phyloP scores from a whole-genome alignment of 148 eudicot genomes.

The Polygonum maritimum region DNA sequence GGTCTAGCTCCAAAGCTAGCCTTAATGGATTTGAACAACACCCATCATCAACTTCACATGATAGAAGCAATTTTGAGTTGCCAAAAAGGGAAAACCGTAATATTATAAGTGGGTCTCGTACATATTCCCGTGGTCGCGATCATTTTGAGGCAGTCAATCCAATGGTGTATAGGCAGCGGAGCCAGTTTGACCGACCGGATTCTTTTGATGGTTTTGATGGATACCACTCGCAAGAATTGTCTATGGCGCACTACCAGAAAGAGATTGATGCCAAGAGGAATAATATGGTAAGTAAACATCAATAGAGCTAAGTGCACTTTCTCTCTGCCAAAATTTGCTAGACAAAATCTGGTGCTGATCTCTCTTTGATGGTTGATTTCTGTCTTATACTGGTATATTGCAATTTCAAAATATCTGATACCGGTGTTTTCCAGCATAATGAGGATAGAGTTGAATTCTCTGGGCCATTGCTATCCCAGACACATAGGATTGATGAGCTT shows the following conservation, averaged over 20 bases:
- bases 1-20: constrained; percentile 79
- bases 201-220: constrained; percentile 85
- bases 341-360: not conserved
- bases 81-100: constrained; percentile 37
- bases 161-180: constrained; percentile 51
- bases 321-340: not conserved
- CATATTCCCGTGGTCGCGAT: constrained; percentile 40
- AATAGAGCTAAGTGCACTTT: not conserved
- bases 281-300: constrained; percentile 46
- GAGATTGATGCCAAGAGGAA: constrained; percentile 52
- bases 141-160: constrained; percentile 41
- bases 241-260: constrained; percentile 64
- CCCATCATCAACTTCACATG: constrained; percentile 23
- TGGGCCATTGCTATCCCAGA: constrained; percentile 9
- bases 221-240: constrained; percentile 83
- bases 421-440: not conserved
- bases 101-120: constrained; percentile 18
- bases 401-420: not conserved
- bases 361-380: not conserved
- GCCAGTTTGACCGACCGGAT: constrained; percentile 70
- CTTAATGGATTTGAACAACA: constrained; percentile 53
- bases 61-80: constrained; percentile 34
- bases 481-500: constrained; percentile 9
- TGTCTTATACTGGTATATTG: not conserved
- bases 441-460: constrained; percentile 11